phyloP scores from a whole-genome alignment of 129 eudicot genomes.

The Apium graveolens region DNA sequence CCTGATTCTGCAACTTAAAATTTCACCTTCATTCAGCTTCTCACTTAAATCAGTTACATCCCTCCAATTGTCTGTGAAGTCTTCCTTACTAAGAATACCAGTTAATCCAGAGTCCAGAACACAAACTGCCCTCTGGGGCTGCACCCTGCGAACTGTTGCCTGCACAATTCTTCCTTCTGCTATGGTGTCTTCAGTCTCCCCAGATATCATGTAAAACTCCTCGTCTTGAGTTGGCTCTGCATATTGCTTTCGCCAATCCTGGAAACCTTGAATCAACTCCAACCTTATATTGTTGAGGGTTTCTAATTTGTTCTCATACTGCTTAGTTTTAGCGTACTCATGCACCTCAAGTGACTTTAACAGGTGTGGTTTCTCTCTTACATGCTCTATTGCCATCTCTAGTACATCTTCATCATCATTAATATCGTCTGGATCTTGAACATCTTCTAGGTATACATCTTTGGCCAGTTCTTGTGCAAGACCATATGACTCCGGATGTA shows the following conservation, averaged over 20 bases:
- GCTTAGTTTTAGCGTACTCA: slow-evolving; percentile 59
- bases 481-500: slow-evolving; percentile 84
- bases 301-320: slow-evolving; percentile 52
- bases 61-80: slow-evolving; percentile 59
- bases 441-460: slow-evolving; percentile 56
- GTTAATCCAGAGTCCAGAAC: slow-evolving; percentile 75
- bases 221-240: slow-evolving; percentile 82
- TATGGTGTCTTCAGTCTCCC: slow-evolving; percentile 63
- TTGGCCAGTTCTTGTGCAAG: slow-evolving; percentile 89
- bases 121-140: slow-evolving; percentile 61
- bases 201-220: slow-evolving; percentile 80
- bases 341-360: slow-evolving; percentile 57
- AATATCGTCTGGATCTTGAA: slow-evolving; percentile 44
- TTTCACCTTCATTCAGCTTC: slow-evolving; percentile 75
- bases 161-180: slow-evolving; percentile 79
- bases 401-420: slow-evolving; percentile 65
- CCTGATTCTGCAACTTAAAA: slow-evolving; percentile 66
- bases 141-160: slow-evolving; percentile 79
- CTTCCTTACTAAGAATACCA: slow-evolving; percentile 69
- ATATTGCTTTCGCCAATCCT: slow-evolving; percentile 62
- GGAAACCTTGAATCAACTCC: slow-evolving; percentile 72
- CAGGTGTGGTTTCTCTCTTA: slow-evolving; percentile 61
- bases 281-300: slow-evolving; percentile 52
- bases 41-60: slow-evolving; percentile 53
- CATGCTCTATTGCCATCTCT: slow-evolving; percentile 68